phyloP scores from a whole-genome alignment of 2,329 filamentous ascomycete species.

The Penicillium sp. region DNA sequence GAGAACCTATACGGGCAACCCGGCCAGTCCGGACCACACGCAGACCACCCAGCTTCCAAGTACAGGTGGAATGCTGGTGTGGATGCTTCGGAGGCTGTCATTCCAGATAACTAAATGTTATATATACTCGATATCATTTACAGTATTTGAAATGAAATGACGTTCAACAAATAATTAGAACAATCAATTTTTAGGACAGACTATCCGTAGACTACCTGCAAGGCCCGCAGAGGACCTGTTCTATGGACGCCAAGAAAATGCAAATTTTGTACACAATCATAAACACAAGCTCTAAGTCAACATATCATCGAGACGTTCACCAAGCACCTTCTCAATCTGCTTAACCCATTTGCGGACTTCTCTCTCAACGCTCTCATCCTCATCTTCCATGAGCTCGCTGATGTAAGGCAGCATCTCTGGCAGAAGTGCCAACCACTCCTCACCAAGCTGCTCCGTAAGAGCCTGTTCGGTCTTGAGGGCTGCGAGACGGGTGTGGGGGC shows the following conservation, averaged over 20 bases:
- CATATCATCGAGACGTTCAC: constrained; percentile 90
- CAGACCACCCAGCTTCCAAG: constrained; percentile 39
- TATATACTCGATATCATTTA: not conserved
- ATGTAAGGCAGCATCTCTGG: constrained; percentile 97
- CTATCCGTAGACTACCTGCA: constrained; percentile 8
- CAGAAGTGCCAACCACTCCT: constrained; percentile 88
- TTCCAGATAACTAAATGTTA: constrained; percentile 26
- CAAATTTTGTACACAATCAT: constrained; percentile 25
- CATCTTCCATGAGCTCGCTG: constrained; percentile 92
- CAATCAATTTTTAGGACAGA: constrained; percentile 11
- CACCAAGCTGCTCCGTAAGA: constrained; percentile 76
- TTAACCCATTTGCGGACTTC: constrained; percentile 89
- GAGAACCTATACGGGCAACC: constrained; percentile 40
- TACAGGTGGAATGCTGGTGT: constrained; percentile 42
- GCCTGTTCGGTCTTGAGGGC: constrained; percentile 79
- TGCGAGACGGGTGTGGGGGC: constrained; percentile 70
- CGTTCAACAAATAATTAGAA: not conserved
- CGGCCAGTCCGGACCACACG: constrained; percentile 35
- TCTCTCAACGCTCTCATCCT: constrained; percentile 87
- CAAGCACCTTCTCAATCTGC: constrained; percentile 82
- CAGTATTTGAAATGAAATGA: not conserved
- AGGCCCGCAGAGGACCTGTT: constrained; percentile 1
- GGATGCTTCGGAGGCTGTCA: constrained; percentile 29
- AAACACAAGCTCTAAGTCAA: constrained; percentile 60
- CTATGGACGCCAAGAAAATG: constrained; percentile 24